phyloP scores from a whole-genome alignment of 2,329 filamentous ascomycete genomes.

The Capronia epimyces region DNA sequence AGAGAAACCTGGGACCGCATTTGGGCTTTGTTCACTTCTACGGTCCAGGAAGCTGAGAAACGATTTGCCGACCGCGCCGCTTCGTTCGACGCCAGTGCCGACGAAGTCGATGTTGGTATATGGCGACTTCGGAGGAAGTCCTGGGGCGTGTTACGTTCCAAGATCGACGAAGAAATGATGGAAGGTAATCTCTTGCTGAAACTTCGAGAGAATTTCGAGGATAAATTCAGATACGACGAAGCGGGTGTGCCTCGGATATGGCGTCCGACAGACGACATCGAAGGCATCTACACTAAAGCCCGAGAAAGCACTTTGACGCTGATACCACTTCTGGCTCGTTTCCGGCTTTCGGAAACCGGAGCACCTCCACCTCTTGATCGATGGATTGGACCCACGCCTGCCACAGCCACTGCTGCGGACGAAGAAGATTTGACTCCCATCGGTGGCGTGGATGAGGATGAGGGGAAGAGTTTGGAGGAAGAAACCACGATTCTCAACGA shows the following conservation, averaged over 20 bases:
- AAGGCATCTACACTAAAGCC: slow-evolving; percentile 86
- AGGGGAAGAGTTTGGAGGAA: slow-evolving; percentile 89
- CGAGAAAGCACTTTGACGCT: slow-evolving; percentile 86
- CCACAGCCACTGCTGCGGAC: slow-evolving; percentile 69
- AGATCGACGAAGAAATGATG: slow-evolving; percentile 96
- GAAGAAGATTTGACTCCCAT: slow-evolving; percentile 87
- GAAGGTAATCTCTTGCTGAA: slow-evolving; percentile 95
- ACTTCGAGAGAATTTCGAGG: slow-evolving; percentile 95
- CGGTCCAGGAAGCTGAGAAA: slow-evolving; percentile 77
- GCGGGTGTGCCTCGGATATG: slow-evolving; percentile 91
- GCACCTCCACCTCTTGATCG: slow-evolving; percentile 69
- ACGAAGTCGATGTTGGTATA: slow-evolving; percentile 85
- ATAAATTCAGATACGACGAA: slow-evolving; percentile 98
- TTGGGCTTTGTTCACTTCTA: slow-evolving; percentile 77
- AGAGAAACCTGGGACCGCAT: slow-evolving; percentile 94
- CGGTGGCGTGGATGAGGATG: slow-evolving; percentile 88
- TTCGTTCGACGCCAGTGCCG: slow-evolving; percentile 86
- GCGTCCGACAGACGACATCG: slow-evolving; percentile 94
- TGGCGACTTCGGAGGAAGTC: slow-evolving; percentile 92
- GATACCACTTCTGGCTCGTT: slow-evolving; percentile 81
- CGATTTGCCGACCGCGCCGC: slow-evolving; percentile 83
- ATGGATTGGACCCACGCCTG: slow-evolving; percentile 76
- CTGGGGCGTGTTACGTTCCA: slow-evolving; percentile 82
- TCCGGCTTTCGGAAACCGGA: slow-evolving; percentile 69
- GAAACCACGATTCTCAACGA: slow-evolving; percentile 95